Evolutionary conservation across 768 basidiomycete species (phyloP).

Genomic region (Omphalotus guepiniiformis): DNA sequence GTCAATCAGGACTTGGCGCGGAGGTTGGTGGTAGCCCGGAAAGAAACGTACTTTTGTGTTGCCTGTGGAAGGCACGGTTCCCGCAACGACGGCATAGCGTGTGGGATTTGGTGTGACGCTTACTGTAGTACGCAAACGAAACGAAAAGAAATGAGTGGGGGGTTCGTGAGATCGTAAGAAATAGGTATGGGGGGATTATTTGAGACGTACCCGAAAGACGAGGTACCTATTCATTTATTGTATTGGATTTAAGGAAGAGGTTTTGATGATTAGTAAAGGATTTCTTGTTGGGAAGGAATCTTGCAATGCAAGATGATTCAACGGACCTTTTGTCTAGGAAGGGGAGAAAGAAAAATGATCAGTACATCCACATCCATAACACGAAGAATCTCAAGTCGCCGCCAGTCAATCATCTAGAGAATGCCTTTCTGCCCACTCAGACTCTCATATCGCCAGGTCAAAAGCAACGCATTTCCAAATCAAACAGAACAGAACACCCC

Average conservation of each 20-base stretch:
- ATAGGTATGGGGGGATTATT: background rate
- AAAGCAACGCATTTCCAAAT: background rate
- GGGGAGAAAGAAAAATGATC: conserved; percentile 9
- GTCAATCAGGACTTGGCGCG: background rate
- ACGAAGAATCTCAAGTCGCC: no score
- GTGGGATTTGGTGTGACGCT: conserved; percentile 95
- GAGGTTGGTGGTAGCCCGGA: background rate
- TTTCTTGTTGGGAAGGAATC: background rate
- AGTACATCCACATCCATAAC: no score
- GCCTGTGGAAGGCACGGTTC: conserved; percentile 93
- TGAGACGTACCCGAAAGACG: conserved; percentile 83
- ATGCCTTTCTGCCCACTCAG: background rate
- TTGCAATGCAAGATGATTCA: conserved; percentile 16
- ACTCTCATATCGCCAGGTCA: background rate
- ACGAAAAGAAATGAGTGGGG: conserved; percentile 7
- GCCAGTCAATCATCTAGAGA: no score
- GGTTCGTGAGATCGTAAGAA: background rate
- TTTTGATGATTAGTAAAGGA: background rate
- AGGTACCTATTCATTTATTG: conserved; percentile 64
- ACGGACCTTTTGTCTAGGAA: conserved; percentile 81
- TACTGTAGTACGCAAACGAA: conserved; percentile 47
- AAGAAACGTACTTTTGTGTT: conserved; percentile 82
- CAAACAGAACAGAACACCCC: background rate
- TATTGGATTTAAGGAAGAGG: background rate
- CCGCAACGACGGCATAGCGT: conserved; percentile 98